Conservation (phyloP, 2,329 filamentous ascomycete species). For the Magnaporthiopsis rhizophila region DNA sequence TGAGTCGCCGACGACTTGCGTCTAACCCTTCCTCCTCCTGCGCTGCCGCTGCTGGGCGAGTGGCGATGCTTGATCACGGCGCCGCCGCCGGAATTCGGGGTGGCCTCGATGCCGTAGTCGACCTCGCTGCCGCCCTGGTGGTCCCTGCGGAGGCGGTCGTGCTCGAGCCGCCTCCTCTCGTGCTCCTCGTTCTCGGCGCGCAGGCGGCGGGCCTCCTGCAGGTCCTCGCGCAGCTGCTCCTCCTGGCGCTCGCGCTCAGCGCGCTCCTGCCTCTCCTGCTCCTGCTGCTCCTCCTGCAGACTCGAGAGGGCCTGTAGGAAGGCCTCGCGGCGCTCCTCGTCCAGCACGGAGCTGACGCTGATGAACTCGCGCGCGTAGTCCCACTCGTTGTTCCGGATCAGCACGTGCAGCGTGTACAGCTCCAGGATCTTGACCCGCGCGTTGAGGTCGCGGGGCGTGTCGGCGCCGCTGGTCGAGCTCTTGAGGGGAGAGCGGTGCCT, state of each 20-base stretch:
- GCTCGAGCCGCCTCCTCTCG: conserved; percentile 42
- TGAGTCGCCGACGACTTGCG: conserved; percentile 4
- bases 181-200: conserved; percentile 52
- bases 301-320: conserved; percentile 81
- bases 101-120: conserved; percentile 61
- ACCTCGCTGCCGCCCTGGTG: conserved; percentile 43
- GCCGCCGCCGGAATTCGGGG: conserved; percentile 21
- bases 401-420: conserved; percentile 87
- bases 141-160: conserved; percentile 41
- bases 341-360: conserved; percentile 72
- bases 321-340: conserved; percentile 83
- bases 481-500: conserved; percentile 38
- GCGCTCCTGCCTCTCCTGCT: conserved; percentile 57
- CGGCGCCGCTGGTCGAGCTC: conserved; percentile 50
- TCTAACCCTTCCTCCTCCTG: conserved; percentile 21
- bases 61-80: neutral
- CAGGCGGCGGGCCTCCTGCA: conserved; percentile 48
- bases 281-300: conserved; percentile 74
- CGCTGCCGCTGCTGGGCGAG: conserved; percentile 25
- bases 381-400: conserved; percentile 93
- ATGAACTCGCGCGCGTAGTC: conserved; percentile 92
- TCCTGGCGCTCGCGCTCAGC: conserved; percentile 50
- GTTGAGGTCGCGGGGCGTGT: conserved; percentile 77
- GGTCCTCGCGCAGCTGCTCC: conserved; percentile 45
- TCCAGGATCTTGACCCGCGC: conserved; percentile 87